Evolutionary conservation across 768 basidiomycete genomes (phyloP).

Genomic region (Trametes coccinea): DNA sequence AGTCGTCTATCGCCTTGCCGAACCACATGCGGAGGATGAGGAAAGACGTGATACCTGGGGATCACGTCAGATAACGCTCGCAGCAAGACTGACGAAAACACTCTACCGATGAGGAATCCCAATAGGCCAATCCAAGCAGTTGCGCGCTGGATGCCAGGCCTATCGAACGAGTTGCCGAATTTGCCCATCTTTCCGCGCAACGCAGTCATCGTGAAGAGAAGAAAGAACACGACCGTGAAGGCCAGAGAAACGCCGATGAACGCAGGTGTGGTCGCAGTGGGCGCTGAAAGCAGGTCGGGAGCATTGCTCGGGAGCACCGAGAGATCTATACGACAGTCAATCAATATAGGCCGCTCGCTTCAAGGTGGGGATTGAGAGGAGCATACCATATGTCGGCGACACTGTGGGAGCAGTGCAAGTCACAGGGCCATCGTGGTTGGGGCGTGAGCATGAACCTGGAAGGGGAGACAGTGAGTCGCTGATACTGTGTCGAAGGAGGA

Average conservation of each 20-base stretch:
- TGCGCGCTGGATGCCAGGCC: constrained; percentile 53
- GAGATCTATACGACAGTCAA: constrained; percentile 48
- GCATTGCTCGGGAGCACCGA: constrained; percentile 58
- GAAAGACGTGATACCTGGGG: constrained; percentile 64
- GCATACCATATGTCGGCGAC: constrained; percentile 63
- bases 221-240: constrained; percentile 61
- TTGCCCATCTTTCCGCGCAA: constrained; percentile 66
- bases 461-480: neutral
- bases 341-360: too few relatives aligned
- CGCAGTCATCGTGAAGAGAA: constrained; percentile 64
- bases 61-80: neutral
- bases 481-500: constrained; percentile 4
- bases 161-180: constrained; percentile 50
- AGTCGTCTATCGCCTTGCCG: constrained; percentile 75
- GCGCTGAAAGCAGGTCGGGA: constrained; percentile 58
- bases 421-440: constrained; percentile 47
- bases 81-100: neutral
- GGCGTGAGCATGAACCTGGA: constrained; percentile 67
- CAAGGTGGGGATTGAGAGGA: neutral
- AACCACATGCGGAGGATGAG: constrained; percentile 80
- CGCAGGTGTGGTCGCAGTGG: constrained; percentile 57
- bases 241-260: constrained; percentile 64
- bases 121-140: constrained; percentile 77
- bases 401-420: constrained; percentile 59
- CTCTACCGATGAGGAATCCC: constrained; percentile 71